Base-by-base conservation (phyloP, 768 basidiomycete genomes). In the Suillus hirtellus region DNA sequence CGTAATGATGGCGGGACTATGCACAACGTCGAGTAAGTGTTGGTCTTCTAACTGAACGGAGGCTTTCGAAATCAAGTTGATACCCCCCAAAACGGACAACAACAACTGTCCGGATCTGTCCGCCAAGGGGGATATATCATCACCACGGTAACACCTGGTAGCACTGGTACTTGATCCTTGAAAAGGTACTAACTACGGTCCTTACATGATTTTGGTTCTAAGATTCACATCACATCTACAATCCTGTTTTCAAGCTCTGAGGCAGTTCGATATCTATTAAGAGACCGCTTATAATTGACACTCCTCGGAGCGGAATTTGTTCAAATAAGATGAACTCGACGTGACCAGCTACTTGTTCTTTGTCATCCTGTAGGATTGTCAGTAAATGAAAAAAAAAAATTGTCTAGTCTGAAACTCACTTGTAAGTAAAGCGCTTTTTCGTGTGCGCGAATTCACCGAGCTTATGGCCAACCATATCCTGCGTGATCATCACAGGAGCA, bases 381-480 rank as follows among this genome's bases (percentile, higher is more conserved):
- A 61, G 59, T 14, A 37, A 63, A 56, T 68, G 52, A 11, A 47
- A n/a, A n/a, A n/a, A n/a, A n/a, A n/a, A n/a, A 62, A 50, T 68
- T 63, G 9, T 2, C 17, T 44, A 21, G 34, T 14, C 14, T 49
- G 27, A 56, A 65, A 87, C 92, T 73, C 73, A 95, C 95, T 86
- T 91, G 80, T 88, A 95, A 38, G 81, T 84, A 75, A 95, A 96
- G 61, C 85, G 85, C 76, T 94, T 95, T 79, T 90, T 89, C 42
- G 96, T 98, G 68, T 89, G 86, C 46, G 94, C 80, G 75, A 99
- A 98, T 81, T 98, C 95, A 60, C 96, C 96, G 60, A 99, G 77
- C 75, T 99, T 99, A 75, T 99, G 96, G 0, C 96, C 96, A 1
- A 99, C 94, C 96, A 99, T 99, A 75, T 98, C 96, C 73, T 96